Conservation (phyloP, 2,329 filamentous ascomycete species). For the Aspergillus carbonarius region DNA sequence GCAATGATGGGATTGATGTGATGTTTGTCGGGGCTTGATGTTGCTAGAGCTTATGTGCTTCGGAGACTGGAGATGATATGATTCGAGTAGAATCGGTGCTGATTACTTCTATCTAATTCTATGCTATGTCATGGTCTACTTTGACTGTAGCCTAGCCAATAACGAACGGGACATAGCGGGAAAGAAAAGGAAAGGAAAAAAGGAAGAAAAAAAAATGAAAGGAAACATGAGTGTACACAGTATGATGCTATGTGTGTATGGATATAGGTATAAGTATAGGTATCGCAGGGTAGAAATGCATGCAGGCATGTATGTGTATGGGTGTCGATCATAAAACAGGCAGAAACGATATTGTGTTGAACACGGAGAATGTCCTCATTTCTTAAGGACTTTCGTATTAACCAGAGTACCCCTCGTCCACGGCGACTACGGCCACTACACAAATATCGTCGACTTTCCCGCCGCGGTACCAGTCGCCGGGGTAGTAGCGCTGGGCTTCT, state of each 20-base stretch:
- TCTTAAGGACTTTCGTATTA: neutral
- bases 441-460: slow-evolving; percentile 97
- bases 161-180: neutral
- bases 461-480: slow-evolving; percentile 81
- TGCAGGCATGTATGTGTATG: neutral
- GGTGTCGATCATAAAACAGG: neutral
- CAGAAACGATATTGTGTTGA: neutral
- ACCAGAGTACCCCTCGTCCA: slow-evolving; percentile 51
- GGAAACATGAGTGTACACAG: neutral
- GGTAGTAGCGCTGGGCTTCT: slow-evolving; percentile 85
- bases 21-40: neutral
- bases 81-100: too few species aligned
- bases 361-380: neutral
- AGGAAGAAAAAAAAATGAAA: neutral
- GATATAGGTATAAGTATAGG: neutral
- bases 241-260: too few species aligned
- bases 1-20: neutral
- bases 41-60: neutral
- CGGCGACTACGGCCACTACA: slow-evolving; percentile 74
- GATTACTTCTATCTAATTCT: neutral
- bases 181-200: neutral
- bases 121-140: neutral
- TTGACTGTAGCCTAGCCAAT: neutral
- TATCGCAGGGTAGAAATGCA: neutral
- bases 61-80: too few species aligned